Conservation (phyloP, 257 asterid genomes). For the Catharanthus roseus region DNA sequence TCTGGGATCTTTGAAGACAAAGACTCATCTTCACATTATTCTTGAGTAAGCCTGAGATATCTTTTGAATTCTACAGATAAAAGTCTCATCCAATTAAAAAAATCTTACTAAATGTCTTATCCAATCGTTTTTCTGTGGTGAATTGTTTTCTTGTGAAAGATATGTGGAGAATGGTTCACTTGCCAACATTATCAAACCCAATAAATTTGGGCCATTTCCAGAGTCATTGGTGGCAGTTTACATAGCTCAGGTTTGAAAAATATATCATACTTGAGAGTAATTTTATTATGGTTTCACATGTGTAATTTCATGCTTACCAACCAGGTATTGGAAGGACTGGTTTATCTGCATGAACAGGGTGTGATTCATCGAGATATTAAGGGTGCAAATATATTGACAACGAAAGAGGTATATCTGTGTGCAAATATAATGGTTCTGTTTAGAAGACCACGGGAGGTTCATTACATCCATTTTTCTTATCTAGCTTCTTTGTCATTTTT, state of each 20-base stretch:
- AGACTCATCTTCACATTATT: constrained; percentile 89
- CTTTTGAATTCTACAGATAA: constrained; percentile 9
- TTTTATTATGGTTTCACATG: constrained; percentile 19
- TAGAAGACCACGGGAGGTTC: not conserved
- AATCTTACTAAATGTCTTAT: not conserved
- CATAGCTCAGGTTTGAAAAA: constrained; percentile 78
- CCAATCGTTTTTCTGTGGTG: constrained; percentile 1
- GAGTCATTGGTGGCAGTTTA: constrained; percentile 95
- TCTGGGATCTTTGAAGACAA: constrained; percentile 94
- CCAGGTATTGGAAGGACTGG: constrained; percentile 97
- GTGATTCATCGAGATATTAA: constrained; percentile 98
- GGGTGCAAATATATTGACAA: constrained; percentile 96
- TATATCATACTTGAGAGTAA: constrained; percentile 17
- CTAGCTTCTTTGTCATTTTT: not conserved
- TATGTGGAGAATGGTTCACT: constrained; percentile 99
- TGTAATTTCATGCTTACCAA: not conserved
- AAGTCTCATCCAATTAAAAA: not conserved
- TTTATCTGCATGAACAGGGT: constrained; percentile 97
- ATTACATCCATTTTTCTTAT: constrained; percentile 1
- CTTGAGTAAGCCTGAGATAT: constrained; percentile 65
- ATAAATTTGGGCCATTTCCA: constrained; percentile 98
- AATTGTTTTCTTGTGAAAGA: constrained; percentile 37
- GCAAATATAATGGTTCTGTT: not conserved
- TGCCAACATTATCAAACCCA: constrained; percentile 94
- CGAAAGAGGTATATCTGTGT: constrained; percentile 69